Evolutionary conservation across 495 filamentous ascomycete species (phyloP).

Genomic region (Trichoderma virens): DNA sequence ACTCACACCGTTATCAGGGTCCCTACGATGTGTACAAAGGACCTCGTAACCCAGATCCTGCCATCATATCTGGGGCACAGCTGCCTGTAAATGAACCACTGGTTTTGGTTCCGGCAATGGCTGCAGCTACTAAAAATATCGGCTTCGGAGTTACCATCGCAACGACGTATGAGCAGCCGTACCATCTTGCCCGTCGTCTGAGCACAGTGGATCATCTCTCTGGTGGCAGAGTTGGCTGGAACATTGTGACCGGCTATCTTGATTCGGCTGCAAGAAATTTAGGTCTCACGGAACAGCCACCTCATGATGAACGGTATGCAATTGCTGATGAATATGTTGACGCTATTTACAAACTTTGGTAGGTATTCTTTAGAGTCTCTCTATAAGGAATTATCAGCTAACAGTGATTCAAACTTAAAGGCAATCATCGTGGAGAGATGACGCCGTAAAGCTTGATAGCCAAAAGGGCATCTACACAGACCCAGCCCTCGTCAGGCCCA

Average conservation of each 20-base stretch:
- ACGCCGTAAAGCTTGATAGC: conserved; percentile 42
- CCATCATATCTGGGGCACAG: conserved; percentile 36
- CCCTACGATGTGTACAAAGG: conserved; percentile 61
- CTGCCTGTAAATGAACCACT: conserved; percentile 47
- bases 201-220: conserved; percentile 58
- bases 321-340: conserved; percentile 55
- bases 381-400: background rate
- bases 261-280: conserved; percentile 52
- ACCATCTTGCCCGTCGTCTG: conserved; percentile 49
- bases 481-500: conserved; percentile 48
- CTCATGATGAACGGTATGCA: conserved; percentile 54
- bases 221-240: conserved; percentile 54
- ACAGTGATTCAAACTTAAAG: conserved; percentile 36
- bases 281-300: conserved; percentile 45
- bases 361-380: background rate
- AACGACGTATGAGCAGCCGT: conserved; percentile 52
- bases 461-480: conserved; percentile 46
- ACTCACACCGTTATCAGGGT: conserved; percentile 14
- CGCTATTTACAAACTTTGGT: conserved; percentile 52
- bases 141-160: conserved; percentile 48
- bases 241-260: conserved; percentile 56
- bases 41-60: conserved; percentile 45
- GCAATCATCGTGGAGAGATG: conserved; percentile 53
- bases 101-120: conserved; percentile 51
- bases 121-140: conserved; percentile 47